These are phyloP conservation scores for Sphagnum tenellum DNA, from an alignment of 225 moss, liverwort and hornwort species.

Conservation along the genomic window DNA sequence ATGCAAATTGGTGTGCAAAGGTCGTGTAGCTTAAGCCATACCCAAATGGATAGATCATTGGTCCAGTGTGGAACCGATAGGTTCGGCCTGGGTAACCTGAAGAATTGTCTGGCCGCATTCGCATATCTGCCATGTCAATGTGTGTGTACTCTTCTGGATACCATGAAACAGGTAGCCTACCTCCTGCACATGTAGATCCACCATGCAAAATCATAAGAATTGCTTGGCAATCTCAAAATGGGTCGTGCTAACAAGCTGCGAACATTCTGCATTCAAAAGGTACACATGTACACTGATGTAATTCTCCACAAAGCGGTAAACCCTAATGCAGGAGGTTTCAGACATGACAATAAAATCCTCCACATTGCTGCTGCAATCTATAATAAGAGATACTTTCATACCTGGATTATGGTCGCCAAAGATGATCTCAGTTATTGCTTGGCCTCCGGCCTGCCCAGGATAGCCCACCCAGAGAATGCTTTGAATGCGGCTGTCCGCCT, in stretches of 20 bases:
- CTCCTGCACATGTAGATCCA: constrained; percentile 17
- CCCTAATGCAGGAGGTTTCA: too few relatives aligned
- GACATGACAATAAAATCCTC: too few relatives aligned
- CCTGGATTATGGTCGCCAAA: constrained; percentile 68
- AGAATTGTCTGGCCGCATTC: constrained; percentile 47
- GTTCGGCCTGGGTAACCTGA: constrained; percentile 62
- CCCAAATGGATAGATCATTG: constrained; percentile 40
- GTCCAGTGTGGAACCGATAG: constrained; percentile 58
- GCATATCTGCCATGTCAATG: constrained; percentile 69
- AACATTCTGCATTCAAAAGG: too few relatives aligned
- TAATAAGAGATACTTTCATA: background rate
- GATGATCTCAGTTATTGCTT: constrained; percentile 68
- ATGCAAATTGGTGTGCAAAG: constrained; percentile 25
- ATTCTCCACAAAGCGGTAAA: too few relatives aligned
- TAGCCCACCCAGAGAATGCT: constrained; percentile 93
- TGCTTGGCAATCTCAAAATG: too few relatives aligned
- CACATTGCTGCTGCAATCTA: too few relatives aligned
- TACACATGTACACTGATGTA: too few relatives aligned
- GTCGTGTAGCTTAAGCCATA: constrained; percentile 43
- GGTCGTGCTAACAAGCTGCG: too few relatives aligned
- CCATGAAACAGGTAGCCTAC: constrained; percentile 70
- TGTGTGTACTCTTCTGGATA: constrained; percentile 58
- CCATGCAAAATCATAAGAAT: too few relatives aligned
- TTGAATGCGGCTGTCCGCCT: constrained; percentile 38
- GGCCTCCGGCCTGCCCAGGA: constrained; percentile 79